Evolutionary conservation across 495 filamentous ascomycete genomes (phyloP), one percentile per base, ranked within the genome.

Genomic region (Letharia columbiana): DNA sequence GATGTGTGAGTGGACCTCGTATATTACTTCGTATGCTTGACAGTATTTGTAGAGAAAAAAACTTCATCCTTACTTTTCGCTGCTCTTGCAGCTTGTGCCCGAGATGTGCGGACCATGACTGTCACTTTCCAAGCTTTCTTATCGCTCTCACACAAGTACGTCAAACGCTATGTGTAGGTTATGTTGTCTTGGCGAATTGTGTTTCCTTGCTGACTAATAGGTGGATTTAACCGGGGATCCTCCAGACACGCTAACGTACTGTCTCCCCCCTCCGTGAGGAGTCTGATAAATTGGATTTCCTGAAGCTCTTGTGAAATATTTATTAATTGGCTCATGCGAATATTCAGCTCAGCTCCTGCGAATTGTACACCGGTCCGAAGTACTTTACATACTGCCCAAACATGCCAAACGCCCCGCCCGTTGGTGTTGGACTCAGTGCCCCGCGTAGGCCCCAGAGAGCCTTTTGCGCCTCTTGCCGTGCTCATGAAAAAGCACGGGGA

Each of bases 41-140:
- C 54, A 50, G 15, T 61, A 10, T 49, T 23, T 12, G 35, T 15
- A 73, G 74, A 6, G 40, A 47, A 54, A 45, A 9, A 49, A 10
- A 17, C 23, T 39, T 40, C 13, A 28, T 40, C 4, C 67, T 65
- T 69, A 83, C 81, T 75, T 70, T 80, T 73, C 44, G 76, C 79
- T 64, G 82, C 76, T 23, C 79, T 79, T 59, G 79, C 80, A 61
- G 80, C 80, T 67, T 79, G 79, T 33, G 78, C 78, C 68, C 81
- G 71, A 47, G 77, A 75, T 67, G 77, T 78, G 69, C 82, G 73
- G 54, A 78, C 78, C 82, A 84, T 84, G n/a, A 15, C 49, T 33
- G 33, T 10, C n/a, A 54, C 23, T 2, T 31, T 12, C 23, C n/a
- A 23, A 8, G 45, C 10, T n/a, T 17, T 45, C n/a, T n/a, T 9